Evolutionary conservation across 306 rosid genomes (phyloP), one percentile per base, ranked within the genome.

Genomic region (Fragaria nilgerrensis): DNA sequence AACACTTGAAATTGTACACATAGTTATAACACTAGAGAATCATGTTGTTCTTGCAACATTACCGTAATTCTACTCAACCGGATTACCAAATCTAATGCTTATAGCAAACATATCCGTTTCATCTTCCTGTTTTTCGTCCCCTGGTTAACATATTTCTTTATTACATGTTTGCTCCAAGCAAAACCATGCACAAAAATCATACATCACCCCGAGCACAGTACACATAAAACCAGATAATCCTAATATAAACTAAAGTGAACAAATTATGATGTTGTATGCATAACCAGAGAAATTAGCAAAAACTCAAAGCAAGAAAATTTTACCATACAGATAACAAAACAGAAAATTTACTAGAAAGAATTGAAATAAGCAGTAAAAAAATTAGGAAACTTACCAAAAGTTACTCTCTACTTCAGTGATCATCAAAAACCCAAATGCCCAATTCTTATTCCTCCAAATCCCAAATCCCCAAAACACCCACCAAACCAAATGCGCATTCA

Each of bases 401-500:
- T 68, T 52, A 53, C 39, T 27, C 32, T 59, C 5, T 22, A 34
- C n/a, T 34, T 14, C 16, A 44, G 7, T 20, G 32, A 37, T 69
- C 44, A 68, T 20, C 25, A 0, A 49, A 49, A 16, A 49, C 55
- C n/a, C 16, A 5, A 49, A 49, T 49, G 55, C 55, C n/a, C 16
- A 16, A 48, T 15, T 48, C 19, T 48, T 48, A 47, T 49, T 14
- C 4, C 7, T 15, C 20, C 53, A 47, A 47, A 47, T 47, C 50
- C 50, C 50, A 47, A 44, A 44, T 47, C 14, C 50, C 50, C 50
- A 52, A 6, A 19, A 55, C 5, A 9, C 27, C 63, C 63, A 56
- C 5, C 9, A n/a, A 19, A 9, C 23, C 36, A 55, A 47, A 29
- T 3, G 37, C 68, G n/a, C 32, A 37, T 27, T 90, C 89, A 93